Percentiles rank a stretch among this genome's conserved stretches.
Conservation (phyloP, 139 green algal genomes). For the Diplosphaera chodatii region DNA sequence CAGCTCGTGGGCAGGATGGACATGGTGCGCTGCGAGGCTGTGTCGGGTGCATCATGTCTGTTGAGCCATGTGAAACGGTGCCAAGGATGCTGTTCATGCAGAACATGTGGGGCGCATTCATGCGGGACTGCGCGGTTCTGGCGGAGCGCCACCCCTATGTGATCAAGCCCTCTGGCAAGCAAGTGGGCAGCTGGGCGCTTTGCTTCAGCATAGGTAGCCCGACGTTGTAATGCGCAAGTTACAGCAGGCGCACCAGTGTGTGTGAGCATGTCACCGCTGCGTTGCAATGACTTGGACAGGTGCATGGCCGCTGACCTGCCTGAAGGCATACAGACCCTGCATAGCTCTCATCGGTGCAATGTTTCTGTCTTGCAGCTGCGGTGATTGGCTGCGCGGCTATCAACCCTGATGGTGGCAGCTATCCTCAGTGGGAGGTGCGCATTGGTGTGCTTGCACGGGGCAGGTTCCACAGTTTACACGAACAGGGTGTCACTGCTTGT, state of each 20-base stretch:
- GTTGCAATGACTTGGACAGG: too few relatives aligned
- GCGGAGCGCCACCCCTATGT: not conserved
- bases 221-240: too few relatives aligned
- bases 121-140: not conserved
- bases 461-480: too few relatives aligned
- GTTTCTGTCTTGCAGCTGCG: not conserved
- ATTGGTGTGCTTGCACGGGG: too few relatives aligned
- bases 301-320: too few relatives aligned
- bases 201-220: not conserved
- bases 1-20: not conserved
- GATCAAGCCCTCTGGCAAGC: not conserved
- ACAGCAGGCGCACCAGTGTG: too few relatives aligned
- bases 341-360: too few relatives aligned
- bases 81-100: not conserved
- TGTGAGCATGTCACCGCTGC: too few relatives aligned
- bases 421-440: not conserved
- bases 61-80: too few relatives aligned
- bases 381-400: not conserved
- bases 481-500: too few relatives aligned
- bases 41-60: too few relatives aligned
- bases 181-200: not conserved
- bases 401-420: not conserved
- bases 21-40: not conserved
- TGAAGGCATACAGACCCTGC: too few relatives aligned
- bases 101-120: slow-evolving; percentile 1